Base-by-base conservation (phyloP, 2,329 filamentous ascomycete genomes). In the Biscogniauxia mediterranea region DNA sequence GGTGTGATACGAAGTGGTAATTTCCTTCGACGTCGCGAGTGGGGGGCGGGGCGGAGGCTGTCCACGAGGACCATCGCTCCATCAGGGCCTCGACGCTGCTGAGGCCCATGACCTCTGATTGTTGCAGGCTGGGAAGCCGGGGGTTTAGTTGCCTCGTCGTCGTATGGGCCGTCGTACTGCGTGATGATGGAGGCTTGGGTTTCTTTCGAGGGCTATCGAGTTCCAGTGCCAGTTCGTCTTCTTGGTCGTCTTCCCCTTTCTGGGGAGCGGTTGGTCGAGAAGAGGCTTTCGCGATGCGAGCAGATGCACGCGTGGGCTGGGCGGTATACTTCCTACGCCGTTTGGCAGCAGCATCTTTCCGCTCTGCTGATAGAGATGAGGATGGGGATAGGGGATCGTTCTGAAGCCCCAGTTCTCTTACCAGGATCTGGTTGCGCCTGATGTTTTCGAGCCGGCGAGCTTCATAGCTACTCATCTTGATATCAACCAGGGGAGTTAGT, bases 381-480 rank as follows among this genome's bases (percentile, higher is more conserved):
- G 26, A 52, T 9, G 70, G 62, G 56, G 23, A 23, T 23, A 23
- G 23, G 23, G 23, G 23, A 5, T 72, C 62, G n/a, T 68, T 64
- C 46, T 76, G 74, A 55, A 84, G 76, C 11, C 80, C 78, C 17
- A 84, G 77, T 49, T 79, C 75, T 54, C 76, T 75, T 3, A 84
- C 71, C 1, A 84, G 73, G 8, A 74, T 77, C 65, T 80, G 74
- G 64, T 84, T 84, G 9, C 78, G 75, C 62, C 77, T 76, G 65
- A 85, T 82, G 64, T 83, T 83, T 15, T 75, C 77, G 7, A 75
- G 72, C 2, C 81, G 76, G 20, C 77, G 74, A 1, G 75, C 73
- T 66, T 83, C 81, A 64, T 83, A 80, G 52, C 73, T 75, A 38
- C 63, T 60, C 70, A 71, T 72, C 17, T 32, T 57, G 7, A 11